Conservation (phyloP, 2,329 filamentous ascomycete genomes). For the Claviceps sp. region DNA sequence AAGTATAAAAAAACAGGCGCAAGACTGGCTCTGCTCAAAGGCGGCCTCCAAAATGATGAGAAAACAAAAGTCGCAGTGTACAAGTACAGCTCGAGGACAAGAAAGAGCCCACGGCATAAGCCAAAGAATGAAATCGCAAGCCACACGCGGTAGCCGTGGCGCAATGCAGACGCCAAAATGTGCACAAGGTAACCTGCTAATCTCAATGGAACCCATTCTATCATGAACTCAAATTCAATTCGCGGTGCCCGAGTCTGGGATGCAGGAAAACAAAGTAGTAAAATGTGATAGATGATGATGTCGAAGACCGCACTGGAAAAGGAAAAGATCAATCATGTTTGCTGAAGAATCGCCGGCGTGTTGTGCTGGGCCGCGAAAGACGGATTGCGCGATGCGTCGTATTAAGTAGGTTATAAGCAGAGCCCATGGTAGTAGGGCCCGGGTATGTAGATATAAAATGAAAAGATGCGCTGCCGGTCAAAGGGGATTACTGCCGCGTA, state of each 20-base stretch:
- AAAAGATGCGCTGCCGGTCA: not conserved
- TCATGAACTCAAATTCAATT: not conserved
- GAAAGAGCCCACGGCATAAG: not conserved
- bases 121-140: not conserved
- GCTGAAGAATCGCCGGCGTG: too few relatives aligned
- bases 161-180: not conserved
- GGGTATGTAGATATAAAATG: not conserved
- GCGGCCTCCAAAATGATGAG: not conserved
- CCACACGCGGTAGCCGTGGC: not conserved
- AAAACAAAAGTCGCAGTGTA: not conserved
- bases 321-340: not conserved
- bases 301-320: too few relatives aligned
- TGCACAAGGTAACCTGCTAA: not conserved
- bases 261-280: not conserved
- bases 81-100: not conserved
- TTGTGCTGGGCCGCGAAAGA: too few relatives aligned
- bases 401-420: not conserved
- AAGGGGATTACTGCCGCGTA: not conserved
- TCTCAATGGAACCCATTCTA: not conserved
- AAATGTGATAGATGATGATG: conserved; percentile 1
- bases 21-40: not conserved
- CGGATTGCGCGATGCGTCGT: too few relatives aligned
- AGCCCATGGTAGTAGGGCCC: not conserved
- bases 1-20: not conserved
- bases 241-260: not conserved